A percentile compares a stretch with the other conserved stretches of the same genome.
These are phyloP conservation scores for Dovyalis caffra DNA, from an alignment of 345 rosid species.

Conservation along the genomic window DNA sequence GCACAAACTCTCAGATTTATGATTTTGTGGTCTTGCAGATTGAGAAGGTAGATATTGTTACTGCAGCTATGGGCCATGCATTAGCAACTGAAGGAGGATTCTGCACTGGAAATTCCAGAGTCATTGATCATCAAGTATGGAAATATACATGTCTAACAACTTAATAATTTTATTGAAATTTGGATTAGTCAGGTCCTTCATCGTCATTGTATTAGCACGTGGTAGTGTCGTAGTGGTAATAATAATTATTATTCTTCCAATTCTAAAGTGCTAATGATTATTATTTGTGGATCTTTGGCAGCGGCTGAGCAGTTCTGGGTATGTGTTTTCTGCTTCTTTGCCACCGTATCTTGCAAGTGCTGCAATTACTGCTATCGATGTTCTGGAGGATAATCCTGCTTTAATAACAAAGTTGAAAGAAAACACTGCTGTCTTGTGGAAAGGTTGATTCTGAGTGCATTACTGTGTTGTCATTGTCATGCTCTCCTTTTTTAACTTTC, in stretches of 20 bases:
- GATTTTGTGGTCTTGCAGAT: constrained; percentile 45
- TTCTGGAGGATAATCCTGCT: constrained; percentile 71
- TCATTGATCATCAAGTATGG: constrained; percentile 84
- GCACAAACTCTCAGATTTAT: constrained; percentile 24
- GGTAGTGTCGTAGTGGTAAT: not conserved
- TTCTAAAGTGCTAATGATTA: constrained; percentile 17
- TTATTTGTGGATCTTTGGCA: constrained; percentile 30
- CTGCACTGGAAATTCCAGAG: constrained; percentile 92
- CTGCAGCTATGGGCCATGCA: constrained; percentile 96
- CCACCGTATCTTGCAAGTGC: constrained; percentile 82
- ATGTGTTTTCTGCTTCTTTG: constrained; percentile 91
- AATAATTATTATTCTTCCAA: not conserved
- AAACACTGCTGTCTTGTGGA: constrained; percentile 61
- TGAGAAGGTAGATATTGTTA: constrained; percentile 91
- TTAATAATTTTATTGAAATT: constrained; percentile 6
- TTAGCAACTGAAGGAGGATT: constrained; percentile 98
- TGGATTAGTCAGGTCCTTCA: not conserved
- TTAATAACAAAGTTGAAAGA: constrained; percentile 62
- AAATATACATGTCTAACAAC: not conserved
- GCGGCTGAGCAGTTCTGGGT: constrained; percentile 95
- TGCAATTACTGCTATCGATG: constrained; percentile 83
- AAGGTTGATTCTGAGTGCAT: constrained; percentile 48
- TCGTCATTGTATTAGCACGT: not conserved
- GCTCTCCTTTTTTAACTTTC: not conserved
- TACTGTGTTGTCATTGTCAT: not conserved